Evolutionary conservation across 345 rosid species (phyloP), one percentile per base, ranked within the genome.

Genomic region (Populus pruinosa): DNA sequence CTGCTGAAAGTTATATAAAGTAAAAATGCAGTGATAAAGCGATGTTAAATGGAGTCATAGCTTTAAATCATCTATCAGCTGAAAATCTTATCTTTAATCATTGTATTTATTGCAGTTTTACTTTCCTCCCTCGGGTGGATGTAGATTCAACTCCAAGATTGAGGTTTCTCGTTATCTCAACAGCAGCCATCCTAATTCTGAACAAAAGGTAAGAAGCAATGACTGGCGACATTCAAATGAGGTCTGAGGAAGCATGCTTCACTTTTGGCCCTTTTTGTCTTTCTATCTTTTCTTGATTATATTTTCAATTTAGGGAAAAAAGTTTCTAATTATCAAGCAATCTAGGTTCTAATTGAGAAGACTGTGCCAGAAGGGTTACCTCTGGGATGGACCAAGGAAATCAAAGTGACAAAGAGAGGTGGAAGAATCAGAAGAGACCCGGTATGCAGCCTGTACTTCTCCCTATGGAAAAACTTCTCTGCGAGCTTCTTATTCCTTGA

Each of bases 361-460:
- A 85, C 49, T 78, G 86, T 79, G 33, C 88, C 95, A 44, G 88
- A 94, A 79, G 98, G 97, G 47, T 87, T 93, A 74, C 97, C 95
- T 61, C 70, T 87, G 69, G 97, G 97, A 85, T 94, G 98, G 98
- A 91, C 81, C 82, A 91, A 91, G 89, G 93, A 94, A 85, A 71
- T 90, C 67, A 89, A 76, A 77, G 80, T 91, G 59, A 85, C 86
- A 41, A 92, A 84, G 91, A 87, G 67, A 73, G 89, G 82, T 35
- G 70, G 84, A 72, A 87, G 72, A 87, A 75, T 70, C 65, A 83
- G 97, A 87, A 90, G 83, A 86, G 97, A 92, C 74, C 77, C 92
- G 87, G 98, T 92, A 89, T 65, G 84, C 39, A 75, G 80, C 76
- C 68, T 71, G 63, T 50, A 56, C 83, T 72, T 64, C 75, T 68